Percentiles rank a stretch among this genome's conserved stretches.
Conservation (phyloP, 805 yeast species). For the Ogataea siamensis region DNA sequence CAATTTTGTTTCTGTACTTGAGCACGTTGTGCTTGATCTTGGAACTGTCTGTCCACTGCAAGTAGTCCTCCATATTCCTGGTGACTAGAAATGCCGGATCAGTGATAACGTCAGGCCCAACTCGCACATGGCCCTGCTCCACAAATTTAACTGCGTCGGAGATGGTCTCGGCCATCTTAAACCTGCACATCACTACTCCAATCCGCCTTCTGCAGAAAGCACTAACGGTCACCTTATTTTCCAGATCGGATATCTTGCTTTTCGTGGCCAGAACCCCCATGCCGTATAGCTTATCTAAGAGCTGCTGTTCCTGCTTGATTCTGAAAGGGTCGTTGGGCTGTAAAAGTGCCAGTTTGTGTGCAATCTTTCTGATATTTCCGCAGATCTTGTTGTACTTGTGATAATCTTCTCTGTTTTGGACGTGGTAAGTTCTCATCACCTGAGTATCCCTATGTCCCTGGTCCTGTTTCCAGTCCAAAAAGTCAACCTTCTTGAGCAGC, state of each 20-base stretch:
- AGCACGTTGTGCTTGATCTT: slow-evolving; percentile 89
- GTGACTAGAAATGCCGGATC: slow-evolving; percentile 96
- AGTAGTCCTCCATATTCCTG: slow-evolving; percentile 89
- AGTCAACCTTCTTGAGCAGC: slow-evolving; percentile 90
- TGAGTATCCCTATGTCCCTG: slow-evolving; percentile 94
- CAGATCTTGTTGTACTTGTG: slow-evolving; percentile 90
- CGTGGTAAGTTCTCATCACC: slow-evolving; percentile 91
- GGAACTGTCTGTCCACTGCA: slow-evolving; percentile 96
- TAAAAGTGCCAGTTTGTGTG: slow-evolving; percentile 78
- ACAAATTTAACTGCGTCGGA: slow-evolving; percentile 87
- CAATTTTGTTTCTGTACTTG: slow-evolving; percentile 76
- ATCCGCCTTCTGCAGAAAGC: slow-evolving; percentile 89
- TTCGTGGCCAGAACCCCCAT: slow-evolving; percentile 90
- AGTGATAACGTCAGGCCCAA: slow-evolving; percentile 93
- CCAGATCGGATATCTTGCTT: slow-evolving; percentile 87
- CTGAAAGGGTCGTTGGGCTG: slow-evolving; percentile 88
- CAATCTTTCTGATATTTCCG: slow-evolving; percentile 86
- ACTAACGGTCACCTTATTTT: slow-evolving; percentile 87
- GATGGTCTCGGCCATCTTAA: slow-evolving; percentile 89
- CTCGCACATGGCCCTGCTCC: slow-evolving; percentile 97
- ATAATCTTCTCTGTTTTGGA: slow-evolving; percentile 94
- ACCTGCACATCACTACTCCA: slow-evolving; percentile 90
- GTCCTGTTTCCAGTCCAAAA: slow-evolving; percentile 97
- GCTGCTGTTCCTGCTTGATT: slow-evolving; percentile 79
- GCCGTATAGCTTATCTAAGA: slow-evolving; percentile 80